Evolutionary conservation across 495 filamentous ascomycete species (phyloP).

Genomic region (Extremus antarcticus): DNA sequence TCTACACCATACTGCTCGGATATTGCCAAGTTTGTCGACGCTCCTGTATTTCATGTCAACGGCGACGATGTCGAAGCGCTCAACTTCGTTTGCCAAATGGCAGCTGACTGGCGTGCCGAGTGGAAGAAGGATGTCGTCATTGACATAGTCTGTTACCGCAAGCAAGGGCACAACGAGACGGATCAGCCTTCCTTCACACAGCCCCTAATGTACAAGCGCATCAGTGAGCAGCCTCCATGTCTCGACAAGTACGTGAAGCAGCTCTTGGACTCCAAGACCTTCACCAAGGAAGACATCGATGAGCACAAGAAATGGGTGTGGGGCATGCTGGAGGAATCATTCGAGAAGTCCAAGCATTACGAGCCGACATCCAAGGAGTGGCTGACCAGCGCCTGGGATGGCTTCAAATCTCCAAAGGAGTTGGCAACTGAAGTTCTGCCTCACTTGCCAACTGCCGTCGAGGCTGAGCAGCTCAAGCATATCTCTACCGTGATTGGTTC

Average conservation of each 20-base stretch:
- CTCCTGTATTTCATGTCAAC: constrained; percentile 98
- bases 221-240: constrained; percentile 64
- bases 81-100: constrained; percentile 95
- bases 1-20: constrained; percentile 98
- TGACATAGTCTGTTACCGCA: constrained; percentile 97
- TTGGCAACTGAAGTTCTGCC: constrained; percentile 88
- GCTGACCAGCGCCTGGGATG: constrained; percentile 97
- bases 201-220: constrained; percentile 97
- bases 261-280: constrained; percentile 79
- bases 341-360: constrained; percentile 93
- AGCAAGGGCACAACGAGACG: constrained; percentile 98
- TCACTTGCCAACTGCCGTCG: constrained; percentile 78
- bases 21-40: constrained; percentile 96
- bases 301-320: constrained; percentile 99
- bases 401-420: constrained; percentile 98
- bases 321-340: constrained; percentile 96
- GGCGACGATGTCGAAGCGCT: constrained; percentile 96
- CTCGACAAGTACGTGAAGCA: constrained; percentile 81
- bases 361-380: constrained; percentile 94
- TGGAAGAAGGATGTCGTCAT: constrained; percentile 97
- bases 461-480: constrained; percentile 55
- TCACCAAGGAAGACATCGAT: constrained; percentile 94
- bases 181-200: constrained; percentile 99
- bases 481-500: constrained; percentile 67
- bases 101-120: constrained; percentile 92